Conservation (phyloP, 2,329 filamentous ascomycete genomes). For the Microsporum audouinii region DNA sequence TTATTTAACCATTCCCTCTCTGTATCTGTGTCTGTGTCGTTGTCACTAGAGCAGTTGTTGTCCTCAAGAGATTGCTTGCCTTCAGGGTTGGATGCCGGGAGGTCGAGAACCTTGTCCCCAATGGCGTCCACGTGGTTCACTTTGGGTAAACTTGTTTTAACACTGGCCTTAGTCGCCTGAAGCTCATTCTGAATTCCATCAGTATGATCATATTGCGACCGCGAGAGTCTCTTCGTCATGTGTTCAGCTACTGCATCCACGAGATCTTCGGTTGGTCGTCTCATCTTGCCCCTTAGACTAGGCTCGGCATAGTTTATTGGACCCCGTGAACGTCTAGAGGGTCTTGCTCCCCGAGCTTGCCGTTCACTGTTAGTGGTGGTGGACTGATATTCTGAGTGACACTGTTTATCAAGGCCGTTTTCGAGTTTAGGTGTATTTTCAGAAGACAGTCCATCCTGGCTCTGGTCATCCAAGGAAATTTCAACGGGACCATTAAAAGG, state of each 20-base stretch:
- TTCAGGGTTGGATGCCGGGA: neutral
- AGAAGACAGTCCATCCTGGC: neutral
- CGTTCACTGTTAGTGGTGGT: neutral
- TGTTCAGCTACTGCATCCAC: constrained; percentile 55
- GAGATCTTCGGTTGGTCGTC: constrained; percentile 63
- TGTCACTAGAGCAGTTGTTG: neutral
- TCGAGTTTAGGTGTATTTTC: neutral
- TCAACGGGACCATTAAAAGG: neutral
- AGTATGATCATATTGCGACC: neutral
- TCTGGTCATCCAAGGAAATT: neutral
- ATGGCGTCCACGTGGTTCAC: neutral
- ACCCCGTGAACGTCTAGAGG: constrained; percentile 48
- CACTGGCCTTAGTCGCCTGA: neutral
- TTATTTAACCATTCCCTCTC: neutral
- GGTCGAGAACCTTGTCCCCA: neutral
- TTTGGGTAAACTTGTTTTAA: neutral
- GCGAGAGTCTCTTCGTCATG: neutral
- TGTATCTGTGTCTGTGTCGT: neutral
- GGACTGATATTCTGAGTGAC: neutral
- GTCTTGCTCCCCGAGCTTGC: constrained; percentile 7
- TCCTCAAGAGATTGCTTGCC: neutral
- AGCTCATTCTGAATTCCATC: neutral
- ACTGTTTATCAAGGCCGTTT: neutral
- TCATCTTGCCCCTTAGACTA: constrained; percentile 72
- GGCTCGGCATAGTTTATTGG: constrained; percentile 73